A percentile compares a stretch with the other conserved stretches of the same genome.
These are phyloP conservation scores for Uromyces viciae-fabae DNA, from an alignment of 1,284 basidiomycete species.

Conservation along the genomic window DNA sequence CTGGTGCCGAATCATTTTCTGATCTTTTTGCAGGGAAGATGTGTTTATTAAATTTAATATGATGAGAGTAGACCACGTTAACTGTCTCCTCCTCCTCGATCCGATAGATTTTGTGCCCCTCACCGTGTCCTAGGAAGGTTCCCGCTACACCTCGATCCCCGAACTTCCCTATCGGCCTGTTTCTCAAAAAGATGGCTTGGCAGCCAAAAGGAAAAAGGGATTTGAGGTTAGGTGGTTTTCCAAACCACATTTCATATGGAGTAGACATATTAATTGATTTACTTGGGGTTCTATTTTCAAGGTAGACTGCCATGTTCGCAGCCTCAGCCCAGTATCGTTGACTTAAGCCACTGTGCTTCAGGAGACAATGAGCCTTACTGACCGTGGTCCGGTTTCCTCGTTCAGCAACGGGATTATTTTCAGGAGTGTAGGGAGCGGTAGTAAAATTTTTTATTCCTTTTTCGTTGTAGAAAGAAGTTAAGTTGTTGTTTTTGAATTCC, in stretches of 20 bases:
- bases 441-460: not conserved
- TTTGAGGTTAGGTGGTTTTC: constrained; percentile 2
- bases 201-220: constrained; percentile 15
- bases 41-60: constrained; percentile 8
- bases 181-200: not conserved
- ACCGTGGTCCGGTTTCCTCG: constrained; percentile 45
- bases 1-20: not conserved
- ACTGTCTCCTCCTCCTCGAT: not conserved
- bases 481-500: constrained; percentile 5
- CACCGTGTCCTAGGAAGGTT: constrained; percentile 1
- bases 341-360: constrained; percentile 51
- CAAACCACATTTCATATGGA: not conserved
- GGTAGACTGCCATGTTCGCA: constrained; percentile 51
- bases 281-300: constrained; percentile 52
- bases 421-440: not conserved
- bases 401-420: constrained; percentile 1
- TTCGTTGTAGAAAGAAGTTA: not conserved
- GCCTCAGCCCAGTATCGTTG: constrained; percentile 55
- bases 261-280: not conserved
- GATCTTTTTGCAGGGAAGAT: not conserved
- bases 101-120: constrained; percentile 5
- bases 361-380: constrained; percentile 50
- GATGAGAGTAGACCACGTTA: not conserved
- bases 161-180: not conserved
- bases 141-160: not conserved